Conservation (phyloP, 1,139 yeast species). For the Saccharomycopsis crataegensis region DNA sequence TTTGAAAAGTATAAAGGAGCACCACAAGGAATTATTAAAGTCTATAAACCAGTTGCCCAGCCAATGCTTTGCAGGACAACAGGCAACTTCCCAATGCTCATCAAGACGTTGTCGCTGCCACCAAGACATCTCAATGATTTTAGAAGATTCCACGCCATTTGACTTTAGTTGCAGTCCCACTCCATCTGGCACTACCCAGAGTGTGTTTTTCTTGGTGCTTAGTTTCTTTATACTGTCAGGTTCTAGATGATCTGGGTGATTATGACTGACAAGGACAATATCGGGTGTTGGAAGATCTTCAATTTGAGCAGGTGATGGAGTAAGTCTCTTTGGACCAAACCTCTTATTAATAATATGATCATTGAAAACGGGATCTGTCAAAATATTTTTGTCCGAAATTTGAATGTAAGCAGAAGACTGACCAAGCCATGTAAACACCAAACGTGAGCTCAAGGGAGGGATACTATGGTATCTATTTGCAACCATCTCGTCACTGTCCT, state of each 20-base stretch:
- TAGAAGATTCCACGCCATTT: slow-evolving; percentile 32
- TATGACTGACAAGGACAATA: slow-evolving; percentile 77
- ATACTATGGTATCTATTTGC: slow-evolving; percentile 18
- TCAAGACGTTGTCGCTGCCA: slow-evolving; percentile 52
- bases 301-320: slow-evolving; percentile 60
- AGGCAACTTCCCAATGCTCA: slow-evolving; percentile 67
- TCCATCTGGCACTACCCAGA: slow-evolving; percentile 87
- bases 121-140: slow-evolving; percentile 77
- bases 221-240: slow-evolving; percentile 48
- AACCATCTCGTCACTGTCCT: slow-evolving; percentile 17
- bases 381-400: slow-evolving; percentile 60
- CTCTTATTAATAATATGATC: slow-evolving; percentile 54
- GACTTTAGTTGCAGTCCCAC: slow-evolving; percentile 52
- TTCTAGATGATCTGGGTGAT: slow-evolving; percentile 93
- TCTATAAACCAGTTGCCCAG: slow-evolving; percentile 77
- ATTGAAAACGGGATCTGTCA: slow-evolving; percentile 82
- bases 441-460: slow-evolving; percentile 36
- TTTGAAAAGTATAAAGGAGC: slow-evolving; percentile 65
- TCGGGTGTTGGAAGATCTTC: slow-evolving; percentile 62
- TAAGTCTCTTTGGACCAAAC: slow-evolving; percentile 76
- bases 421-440: slow-evolving; percentile 85
- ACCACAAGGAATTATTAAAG: slow-evolving; percentile 79
- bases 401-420: slow-evolving; percentile 81
- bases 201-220: slow-evolving; percentile 39
- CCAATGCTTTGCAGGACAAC: slow-evolving; percentile 98